Conservation (phyloP, 371 early-diverging fungal species). For the Entomophthora muscae region DNA sequence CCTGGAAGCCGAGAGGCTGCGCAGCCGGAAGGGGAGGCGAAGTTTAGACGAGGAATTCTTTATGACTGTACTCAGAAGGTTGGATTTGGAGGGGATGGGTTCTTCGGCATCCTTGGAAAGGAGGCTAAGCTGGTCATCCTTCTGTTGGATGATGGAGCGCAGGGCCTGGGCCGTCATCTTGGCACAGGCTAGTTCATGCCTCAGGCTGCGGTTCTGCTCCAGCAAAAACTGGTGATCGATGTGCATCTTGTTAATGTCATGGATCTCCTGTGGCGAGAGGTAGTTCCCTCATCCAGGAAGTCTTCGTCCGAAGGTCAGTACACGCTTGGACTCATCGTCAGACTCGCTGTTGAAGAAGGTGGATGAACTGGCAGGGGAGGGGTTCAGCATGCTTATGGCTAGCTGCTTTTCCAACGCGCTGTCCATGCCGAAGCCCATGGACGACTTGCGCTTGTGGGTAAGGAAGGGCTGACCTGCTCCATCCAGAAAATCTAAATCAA, state of each 20-base stretch:
- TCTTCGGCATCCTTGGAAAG: slow-evolving; percentile 1
- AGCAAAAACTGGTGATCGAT: slow-evolving; percentile 1
- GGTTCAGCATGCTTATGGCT: too few relatives aligned
- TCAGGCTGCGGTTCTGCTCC: slow-evolving; percentile 3
- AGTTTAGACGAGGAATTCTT: too few relatives aligned
- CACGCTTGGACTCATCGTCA: background rate
- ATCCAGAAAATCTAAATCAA: too few relatives aligned
- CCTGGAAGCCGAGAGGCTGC: too few relatives aligned
- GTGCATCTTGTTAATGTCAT: background rate
- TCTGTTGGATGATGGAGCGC: background rate
- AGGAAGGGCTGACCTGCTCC: too few relatives aligned
- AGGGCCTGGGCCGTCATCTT: slow-evolving; percentile 7
- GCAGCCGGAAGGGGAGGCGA: too few relatives aligned
- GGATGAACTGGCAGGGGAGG: background rate
- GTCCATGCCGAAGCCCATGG: too few relatives aligned
- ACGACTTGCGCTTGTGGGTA: too few relatives aligned
- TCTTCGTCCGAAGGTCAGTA: background rate
- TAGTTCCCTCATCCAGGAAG: background rate
- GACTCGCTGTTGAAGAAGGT: slow-evolving; percentile 4
- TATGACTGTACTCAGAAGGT: too few relatives aligned
- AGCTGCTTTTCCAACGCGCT: too few relatives aligned
- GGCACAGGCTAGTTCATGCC: background rate
- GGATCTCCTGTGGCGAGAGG: background rate
- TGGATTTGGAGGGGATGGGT: too few relatives aligned
- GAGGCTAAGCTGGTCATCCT: slow-evolving; percentile 2